Percentiles rank a stretch among this genome's conserved stretches.
Conservation (phyloP, 2,329 filamentous ascomycete genomes). For the Akanthomyces uredinophilus region DNA sequence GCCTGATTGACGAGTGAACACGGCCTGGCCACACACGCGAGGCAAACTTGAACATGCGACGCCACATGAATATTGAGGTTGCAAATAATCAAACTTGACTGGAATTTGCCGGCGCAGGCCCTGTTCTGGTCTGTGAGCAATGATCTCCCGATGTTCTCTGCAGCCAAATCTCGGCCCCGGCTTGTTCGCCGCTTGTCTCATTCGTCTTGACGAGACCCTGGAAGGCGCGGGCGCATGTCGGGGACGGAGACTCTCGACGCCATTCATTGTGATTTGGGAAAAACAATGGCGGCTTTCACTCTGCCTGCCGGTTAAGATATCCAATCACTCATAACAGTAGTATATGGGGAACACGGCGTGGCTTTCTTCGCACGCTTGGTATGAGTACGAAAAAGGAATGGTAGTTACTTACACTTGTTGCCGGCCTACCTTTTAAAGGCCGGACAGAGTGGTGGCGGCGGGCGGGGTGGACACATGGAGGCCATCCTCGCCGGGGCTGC, state of each 20-base stretch:
- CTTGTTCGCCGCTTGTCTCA: not conserved
- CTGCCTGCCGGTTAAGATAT: not conserved
- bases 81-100: too few relatives aligned
- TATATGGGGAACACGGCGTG: not conserved
- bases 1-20: too few relatives aligned
- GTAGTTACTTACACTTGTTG: not conserved
- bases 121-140: too few relatives aligned
- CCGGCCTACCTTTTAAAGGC: not conserved
- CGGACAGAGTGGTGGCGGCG: not conserved
- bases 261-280: not conserved
- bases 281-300: not conserved
- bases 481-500: not conserved
- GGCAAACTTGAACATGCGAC: too few relatives aligned
- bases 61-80: too few relatives aligned
- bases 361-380: not conserved
- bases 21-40: too few relatives aligned
- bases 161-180: too few relatives aligned
- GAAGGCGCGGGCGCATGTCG: not conserved
- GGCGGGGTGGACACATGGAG: not conserved
- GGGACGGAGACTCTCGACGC: not conserved
- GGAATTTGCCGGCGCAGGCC: too few relatives aligned
- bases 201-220: not conserved
- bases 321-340: not conserved
- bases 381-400: not conserved
- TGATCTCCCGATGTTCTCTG: too few relatives aligned